phyloP scores from a whole-genome alignment of 768 basidiomycete genomes.

The Amanita subjunquillea region DNA sequence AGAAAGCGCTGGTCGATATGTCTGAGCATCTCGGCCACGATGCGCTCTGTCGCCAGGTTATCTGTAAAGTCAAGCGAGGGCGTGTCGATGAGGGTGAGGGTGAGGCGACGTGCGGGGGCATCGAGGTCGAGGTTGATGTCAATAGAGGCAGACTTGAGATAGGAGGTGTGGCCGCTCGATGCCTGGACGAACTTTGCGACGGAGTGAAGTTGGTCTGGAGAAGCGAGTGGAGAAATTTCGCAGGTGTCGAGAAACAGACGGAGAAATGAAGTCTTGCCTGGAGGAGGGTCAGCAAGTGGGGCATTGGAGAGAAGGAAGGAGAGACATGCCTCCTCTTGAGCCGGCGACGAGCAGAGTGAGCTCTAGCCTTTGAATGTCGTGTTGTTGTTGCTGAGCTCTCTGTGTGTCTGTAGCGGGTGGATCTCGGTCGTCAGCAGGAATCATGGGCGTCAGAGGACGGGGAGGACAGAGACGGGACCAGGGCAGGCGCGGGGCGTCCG shows the following conservation, averaged over 20 bases:
- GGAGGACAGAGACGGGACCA: slow-evolving; percentile 52
- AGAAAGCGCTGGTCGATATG: slow-evolving; percentile 65
- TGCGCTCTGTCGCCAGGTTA: slow-evolving; percentile 50
- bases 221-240: slow-evolving; percentile 48
- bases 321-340: slow-evolving; percentile 51
- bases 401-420: slow-evolving; percentile 22
- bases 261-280: slow-evolving; percentile 81
- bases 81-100: slow-evolving; percentile 71
- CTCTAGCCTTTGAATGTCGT: slow-evolving; percentile 27
- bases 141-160: slow-evolving; percentile 60
- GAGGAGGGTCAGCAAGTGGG: slow-evolving; percentile 14
- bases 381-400: slow-evolving; percentile 5
- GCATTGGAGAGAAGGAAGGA: slow-evolving; percentile 7
- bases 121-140: slow-evolving; percentile 56
- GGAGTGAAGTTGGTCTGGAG: slow-evolving; percentile 68
- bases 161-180: slow-evolving; percentile 60
- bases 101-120: slow-evolving; percentile 36
- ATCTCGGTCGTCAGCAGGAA: slow-evolving; percentile 40
- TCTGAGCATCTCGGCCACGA: slow-evolving; percentile 56
- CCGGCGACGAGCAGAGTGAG: slow-evolving; percentile 76
- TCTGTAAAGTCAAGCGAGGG: slow-evolving; percentile 72
- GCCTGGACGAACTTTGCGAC: slow-evolving; percentile 79
- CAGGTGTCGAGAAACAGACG: slow-evolving; percentile 78
- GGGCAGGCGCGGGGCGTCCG: slow-evolving; percentile 36
- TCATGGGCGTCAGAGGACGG: slow-evolving; percentile 44